Conservation (phyloP, 176 grass and related monocot genomes). For the Saccharum officinarum region DNA sequence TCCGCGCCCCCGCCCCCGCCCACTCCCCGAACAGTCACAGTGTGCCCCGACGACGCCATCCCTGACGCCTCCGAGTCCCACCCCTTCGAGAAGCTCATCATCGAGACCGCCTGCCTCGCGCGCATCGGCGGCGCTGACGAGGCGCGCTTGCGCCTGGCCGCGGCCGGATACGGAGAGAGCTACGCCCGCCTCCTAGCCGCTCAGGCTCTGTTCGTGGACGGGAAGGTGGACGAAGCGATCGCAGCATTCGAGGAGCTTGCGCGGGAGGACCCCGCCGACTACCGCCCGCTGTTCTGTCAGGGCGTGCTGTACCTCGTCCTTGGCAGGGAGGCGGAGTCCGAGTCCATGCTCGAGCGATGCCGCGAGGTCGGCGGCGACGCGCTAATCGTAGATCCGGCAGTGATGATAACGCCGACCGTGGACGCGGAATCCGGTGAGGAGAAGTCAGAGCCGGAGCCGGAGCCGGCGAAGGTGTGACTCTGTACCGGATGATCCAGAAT, state of each 20-base stretch:
- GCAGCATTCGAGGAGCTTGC: conserved; percentile 61
- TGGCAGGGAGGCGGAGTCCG: conserved; percentile 42
- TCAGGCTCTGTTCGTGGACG: conserved; percentile 65
- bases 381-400: conserved; percentile 34
- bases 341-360: conserved; percentile 47
- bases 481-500: neutral
- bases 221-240: conserved; percentile 64
- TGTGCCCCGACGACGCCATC: conserved; percentile 21
- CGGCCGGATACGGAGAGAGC: conserved; percentile 33
- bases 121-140: conserved; percentile 21
- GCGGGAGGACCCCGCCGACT: conserved; percentile 59
- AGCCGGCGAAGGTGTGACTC: conserved; percentile 13
- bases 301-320: conserved; percentile 54
- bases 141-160: conserved; percentile 42
- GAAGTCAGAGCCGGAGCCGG: neutral
- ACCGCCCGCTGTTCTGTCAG: conserved; percentile 66
- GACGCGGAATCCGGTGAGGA: neutral
- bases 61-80: conserved; percentile 11
- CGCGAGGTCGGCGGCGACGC: conserved; percentile 31
- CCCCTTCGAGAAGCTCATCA: conserved; percentile 46
- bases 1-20: neutral
- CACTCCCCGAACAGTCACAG: conserved; percentile 9
- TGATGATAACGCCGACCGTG: conserved; percentile 26
- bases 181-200: conserved; percentile 55
- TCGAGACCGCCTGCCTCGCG: conserved; percentile 59